Conservation (phyloP, 768 basidiomycete species). For the Termitomyces sp. region DNA sequence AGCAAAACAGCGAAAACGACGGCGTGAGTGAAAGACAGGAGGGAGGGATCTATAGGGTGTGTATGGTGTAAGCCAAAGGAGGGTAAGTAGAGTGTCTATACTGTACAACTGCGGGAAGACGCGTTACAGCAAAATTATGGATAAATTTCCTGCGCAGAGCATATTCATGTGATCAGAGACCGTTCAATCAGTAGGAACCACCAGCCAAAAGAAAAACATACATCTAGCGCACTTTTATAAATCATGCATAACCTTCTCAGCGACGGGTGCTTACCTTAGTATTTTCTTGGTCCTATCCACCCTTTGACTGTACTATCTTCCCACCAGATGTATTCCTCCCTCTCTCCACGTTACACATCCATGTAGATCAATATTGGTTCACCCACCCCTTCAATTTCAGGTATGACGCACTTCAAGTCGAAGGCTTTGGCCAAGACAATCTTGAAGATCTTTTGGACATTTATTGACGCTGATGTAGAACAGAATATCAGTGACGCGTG, state of each 20-base stretch:
- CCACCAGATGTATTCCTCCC: slow-evolving; percentile 13
- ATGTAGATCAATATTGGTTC: slow-evolving; percentile 95
- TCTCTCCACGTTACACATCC: slow-evolving; percentile 51
- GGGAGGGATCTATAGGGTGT: slow-evolving; percentile 14
- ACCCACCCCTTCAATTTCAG: slow-evolving; percentile 95
- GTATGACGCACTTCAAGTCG: slow-evolving; percentile 97
- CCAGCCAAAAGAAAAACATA: slow-evolving; percentile 1
- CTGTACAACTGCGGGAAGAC: slow-evolving; percentile 6
- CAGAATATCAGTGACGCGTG: slow-evolving; percentile 99
- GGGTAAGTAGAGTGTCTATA: slow-evolving; percentile 11
- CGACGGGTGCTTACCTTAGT: slow-evolving; percentile 21
- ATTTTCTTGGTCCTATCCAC: slow-evolving; percentile 26
- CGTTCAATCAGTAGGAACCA: neutral
- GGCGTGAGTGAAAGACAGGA: slow-evolving; percentile 22
- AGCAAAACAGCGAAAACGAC: slow-evolving; percentile 38
- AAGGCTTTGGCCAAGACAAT: slow-evolving; percentile 96
- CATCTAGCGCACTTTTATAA: neutral
- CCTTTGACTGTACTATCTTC: slow-evolving; percentile 13
- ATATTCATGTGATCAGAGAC: slow-evolving; percentile 1
- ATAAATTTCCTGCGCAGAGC: neutral
- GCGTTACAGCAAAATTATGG: neutral
- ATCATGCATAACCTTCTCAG: neutral
- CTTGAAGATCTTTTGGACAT: slow-evolving; percentile 99
- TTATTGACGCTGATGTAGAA: slow-evolving; percentile 97
- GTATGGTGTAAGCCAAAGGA: slow-evolving; percentile 14